Evolutionary conservation across 129 eudicot genomes (phyloP).

Genomic region (Flaveria trinervia): DNA sequence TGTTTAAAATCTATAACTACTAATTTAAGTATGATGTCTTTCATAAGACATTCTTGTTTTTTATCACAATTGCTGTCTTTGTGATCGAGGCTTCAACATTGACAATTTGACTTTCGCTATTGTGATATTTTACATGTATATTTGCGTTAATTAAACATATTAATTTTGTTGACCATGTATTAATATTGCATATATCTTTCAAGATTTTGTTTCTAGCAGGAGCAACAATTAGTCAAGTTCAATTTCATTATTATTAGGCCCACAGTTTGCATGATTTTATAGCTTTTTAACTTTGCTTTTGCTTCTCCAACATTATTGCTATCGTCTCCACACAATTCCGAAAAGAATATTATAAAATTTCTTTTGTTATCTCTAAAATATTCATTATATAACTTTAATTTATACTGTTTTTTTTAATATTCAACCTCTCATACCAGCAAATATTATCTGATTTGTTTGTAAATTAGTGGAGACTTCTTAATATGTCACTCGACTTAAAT

Average conservation of each 20-base stretch:
- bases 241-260: constrained; percentile 15
- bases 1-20: neutral
- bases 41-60: neutral
- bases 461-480: neutral
- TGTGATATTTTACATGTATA: constrained; percentile 20
- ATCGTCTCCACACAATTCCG: neutral
- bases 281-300: constrained; percentile 32
- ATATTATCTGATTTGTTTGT: neutral
- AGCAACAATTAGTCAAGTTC: constrained; percentile 21
- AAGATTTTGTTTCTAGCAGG: constrained; percentile 20
- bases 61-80: neutral
- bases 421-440: neutral
- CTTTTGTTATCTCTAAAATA: neutral
- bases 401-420: neutral
- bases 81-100: constrained; percentile 5
- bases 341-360: neutral
- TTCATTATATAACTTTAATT: neutral
- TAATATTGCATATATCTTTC: constrained; percentile 13
- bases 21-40: neutral
- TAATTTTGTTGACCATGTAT: constrained; percentile 9
- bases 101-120: neutral
- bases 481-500: neutral
- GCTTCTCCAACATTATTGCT: constrained; percentile 35
- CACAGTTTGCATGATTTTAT: constrained; percentile 24
- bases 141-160: constrained; percentile 4